Evolutionary conservation across 306 rosid species (phyloP).

Genomic region (Prinsepia uniflora): DNA sequence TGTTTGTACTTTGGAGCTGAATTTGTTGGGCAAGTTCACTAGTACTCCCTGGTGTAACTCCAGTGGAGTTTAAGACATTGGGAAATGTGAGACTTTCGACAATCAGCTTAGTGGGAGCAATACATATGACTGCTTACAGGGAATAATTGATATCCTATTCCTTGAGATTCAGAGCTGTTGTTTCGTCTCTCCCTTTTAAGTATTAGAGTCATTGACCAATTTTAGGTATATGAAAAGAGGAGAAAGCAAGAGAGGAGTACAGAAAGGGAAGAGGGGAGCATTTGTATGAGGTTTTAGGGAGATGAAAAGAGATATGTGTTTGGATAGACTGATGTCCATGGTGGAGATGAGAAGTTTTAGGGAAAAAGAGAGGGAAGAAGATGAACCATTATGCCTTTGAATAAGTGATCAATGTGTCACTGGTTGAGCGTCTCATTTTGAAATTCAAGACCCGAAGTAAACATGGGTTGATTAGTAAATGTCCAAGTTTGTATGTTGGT

Average conservation of each 20-base stretch:
- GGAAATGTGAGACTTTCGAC: not conserved
- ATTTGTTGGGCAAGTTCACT: not conserved
- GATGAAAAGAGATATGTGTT: not conserved
- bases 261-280: not conserved
- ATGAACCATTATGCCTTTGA: not conserved
- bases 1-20: not conserved
- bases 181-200: not conserved
- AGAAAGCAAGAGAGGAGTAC: not conserved
- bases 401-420: not conserved
- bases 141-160: not conserved
- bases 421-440: not conserved
- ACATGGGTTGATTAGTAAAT: not conserved
- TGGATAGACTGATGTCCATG: not conserved
- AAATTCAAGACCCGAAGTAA: constrained; percentile 1
- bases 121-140: not conserved
- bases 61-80: not conserved
- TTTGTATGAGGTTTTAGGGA: not conserved
- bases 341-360: not conserved
- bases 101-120: not conserved
- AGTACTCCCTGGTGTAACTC: not conserved
- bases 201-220: not conserved
- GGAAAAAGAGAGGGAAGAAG: not conserved
- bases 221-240: not conserved
- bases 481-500: not conserved
- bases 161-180: not conserved